phyloP scores from a whole-genome alignment of 1,284 basidiomycete species.

The Malassezia restricta region DNA sequence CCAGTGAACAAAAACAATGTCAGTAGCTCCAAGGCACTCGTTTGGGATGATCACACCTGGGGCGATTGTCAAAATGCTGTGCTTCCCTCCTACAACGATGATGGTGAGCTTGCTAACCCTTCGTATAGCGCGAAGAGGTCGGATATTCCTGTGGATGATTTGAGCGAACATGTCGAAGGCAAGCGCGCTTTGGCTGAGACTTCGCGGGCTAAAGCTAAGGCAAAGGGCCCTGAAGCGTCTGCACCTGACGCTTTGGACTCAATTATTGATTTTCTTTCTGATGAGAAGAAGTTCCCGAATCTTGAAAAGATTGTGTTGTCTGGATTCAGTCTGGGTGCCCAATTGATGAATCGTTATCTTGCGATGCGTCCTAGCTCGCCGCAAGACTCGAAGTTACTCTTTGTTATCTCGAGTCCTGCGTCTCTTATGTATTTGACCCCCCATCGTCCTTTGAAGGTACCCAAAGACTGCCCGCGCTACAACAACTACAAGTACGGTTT shows the following conservation, averaged over 20 bases:
- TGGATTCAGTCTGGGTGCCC: slow-evolving; percentile 34
- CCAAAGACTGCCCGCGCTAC: slow-evolving; percentile 15
- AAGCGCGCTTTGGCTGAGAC: slow-evolving; percentile 1
- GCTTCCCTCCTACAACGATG: slow-evolving; percentile 17
- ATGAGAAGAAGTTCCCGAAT: slow-evolving; percentile 25
- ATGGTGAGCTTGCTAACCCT: slow-evolving; percentile 6
- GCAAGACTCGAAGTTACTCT: slow-evolving; percentile 24
- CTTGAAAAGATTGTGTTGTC: slow-evolving; percentile 34
- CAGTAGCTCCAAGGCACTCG: slow-evolving; percentile 8
- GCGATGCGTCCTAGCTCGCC: slow-evolving; percentile 19
- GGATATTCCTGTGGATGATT: not conserved
- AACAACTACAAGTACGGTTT: slow-evolving; percentile 41
- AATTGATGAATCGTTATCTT: slow-evolving; percentile 31
- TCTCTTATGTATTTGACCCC: slow-evolving; percentile 32
- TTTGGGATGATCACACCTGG: slow-evolving; percentile 24
- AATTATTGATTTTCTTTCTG: slow-evolving; percentile 23
- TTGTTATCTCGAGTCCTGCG: slow-evolving; percentile 31
- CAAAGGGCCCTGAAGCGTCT: slow-evolving; percentile 11
- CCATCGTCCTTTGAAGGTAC: slow-evolving; percentile 6
- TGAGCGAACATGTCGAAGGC: not conserved
- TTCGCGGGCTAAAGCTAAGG: not conserved
- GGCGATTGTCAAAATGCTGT: slow-evolving; percentile 22
- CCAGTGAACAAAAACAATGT: slow-evolving; percentile 7
- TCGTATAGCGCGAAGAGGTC: not conserved
- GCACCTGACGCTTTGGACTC: slow-evolving; percentile 33